phyloP scores from a whole-genome alignment of 176 grass and related monocot species.

The Ananas comosus region DNA sequence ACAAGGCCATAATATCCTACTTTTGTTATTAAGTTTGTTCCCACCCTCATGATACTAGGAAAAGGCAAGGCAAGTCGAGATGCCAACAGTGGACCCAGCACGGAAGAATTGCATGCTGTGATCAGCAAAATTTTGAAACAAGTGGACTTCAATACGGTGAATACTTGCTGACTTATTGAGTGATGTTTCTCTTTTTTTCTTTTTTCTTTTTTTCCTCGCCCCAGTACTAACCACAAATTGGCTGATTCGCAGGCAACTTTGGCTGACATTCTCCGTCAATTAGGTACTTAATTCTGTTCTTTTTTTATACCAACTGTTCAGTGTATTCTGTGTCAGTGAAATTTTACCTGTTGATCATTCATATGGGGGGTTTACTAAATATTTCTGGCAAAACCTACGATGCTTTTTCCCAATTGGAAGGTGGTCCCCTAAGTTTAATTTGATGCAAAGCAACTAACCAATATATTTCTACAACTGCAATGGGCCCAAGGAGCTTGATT shows the following conservation, averaged over 20 bases:
- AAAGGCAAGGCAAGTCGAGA: constrained; percentile 47
- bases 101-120: constrained; percentile 68
- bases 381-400: too few species aligned
- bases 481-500: too few species aligned
- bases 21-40: not conserved
- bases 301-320: not conserved
- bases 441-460: too few species aligned
- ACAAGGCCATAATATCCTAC: too few species aligned
- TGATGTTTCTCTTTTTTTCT: not conserved
- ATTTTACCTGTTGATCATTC: not conserved
- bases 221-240: not conserved
- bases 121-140: constrained; percentile 77
- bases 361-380: not conserved
- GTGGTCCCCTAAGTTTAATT: too few species aligned
- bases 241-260: constrained; percentile 58
- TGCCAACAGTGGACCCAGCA: constrained; percentile 44
- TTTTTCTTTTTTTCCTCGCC: not conserved
- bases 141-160: constrained; percentile 99
- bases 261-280: constrained; percentile 83
- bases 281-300: constrained; percentile 45
- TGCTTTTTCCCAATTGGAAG: too few species aligned
- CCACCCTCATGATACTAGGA: constrained; percentile 33
- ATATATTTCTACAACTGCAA: too few species aligned
- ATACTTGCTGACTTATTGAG: not conserved
- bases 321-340: not conserved